These are phyloP conservation scores for Kalaharituber pfeilii DNA, from an alignment of 2,329 filamentous ascomycete genomes.

Conservation along the genomic window DNA sequence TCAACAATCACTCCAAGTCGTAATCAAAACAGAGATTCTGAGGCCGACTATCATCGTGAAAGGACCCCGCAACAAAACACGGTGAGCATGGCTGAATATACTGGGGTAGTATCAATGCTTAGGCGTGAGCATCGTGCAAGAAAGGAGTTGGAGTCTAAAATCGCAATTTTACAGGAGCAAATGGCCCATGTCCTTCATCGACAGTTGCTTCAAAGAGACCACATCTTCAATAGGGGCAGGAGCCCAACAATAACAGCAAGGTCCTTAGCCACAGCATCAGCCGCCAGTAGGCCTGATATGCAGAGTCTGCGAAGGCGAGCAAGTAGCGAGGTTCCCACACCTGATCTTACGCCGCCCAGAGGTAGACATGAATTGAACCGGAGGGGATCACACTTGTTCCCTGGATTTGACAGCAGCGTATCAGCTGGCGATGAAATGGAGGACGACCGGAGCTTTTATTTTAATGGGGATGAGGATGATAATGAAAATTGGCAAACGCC, in stretches of 20 bases:
- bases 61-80: slow-evolving; percentile 1
- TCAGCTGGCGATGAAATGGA: slow-evolving; percentile 1
- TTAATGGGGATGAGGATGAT: slow-evolving; percentile 12
- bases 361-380: slow-evolving; percentile 12
- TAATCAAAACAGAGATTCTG: background rate
- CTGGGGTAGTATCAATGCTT: slow-evolving; percentile 12
- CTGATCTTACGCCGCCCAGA: slow-evolving; percentile 16
- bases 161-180: slow-evolving; percentile 16
- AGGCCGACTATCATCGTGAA: background rate
- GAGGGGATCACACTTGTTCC: slow-evolving; percentile 12
- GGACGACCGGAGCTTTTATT: slow-evolving; percentile 8
- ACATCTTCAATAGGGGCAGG: slow-evolving; percentile 5
- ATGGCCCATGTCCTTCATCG: slow-evolving; percentile 17
- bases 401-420: slow-evolving; percentile 13
- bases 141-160: slow-evolving; percentile 14
- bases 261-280: slow-evolving; percentile 8
- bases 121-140: slow-evolving; percentile 17
- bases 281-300: slow-evolving; percentile 11
- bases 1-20: background rate
- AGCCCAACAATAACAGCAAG: background rate
- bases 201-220: slow-evolving; percentile 10
- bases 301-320: slow-evolving; percentile 12
- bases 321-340: slow-evolving; percentile 17
- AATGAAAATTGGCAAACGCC: slow-evolving; percentile 17
- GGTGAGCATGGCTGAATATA: slow-evolving; percentile 15